Percentiles rank a stretch among this genome's conserved stretches.
phyloP scores from a whole-genome alignment of 75 land plant genomes.

The Pseudotsuga menziesii region DNA sequence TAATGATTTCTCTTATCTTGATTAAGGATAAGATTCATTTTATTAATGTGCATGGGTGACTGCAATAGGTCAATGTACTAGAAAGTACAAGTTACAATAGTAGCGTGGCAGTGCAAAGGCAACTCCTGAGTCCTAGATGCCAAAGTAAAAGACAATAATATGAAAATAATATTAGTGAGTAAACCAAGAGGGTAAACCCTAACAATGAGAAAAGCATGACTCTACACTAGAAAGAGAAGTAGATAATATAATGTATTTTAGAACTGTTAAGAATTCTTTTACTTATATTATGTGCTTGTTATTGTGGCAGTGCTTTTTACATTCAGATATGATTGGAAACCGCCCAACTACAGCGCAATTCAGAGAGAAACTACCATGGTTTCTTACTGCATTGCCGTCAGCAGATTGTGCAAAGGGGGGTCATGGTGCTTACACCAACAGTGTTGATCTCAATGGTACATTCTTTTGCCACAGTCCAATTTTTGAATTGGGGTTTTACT shows the following conservation, averaged over 20 bases:
- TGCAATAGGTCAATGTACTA: too few relatives aligned
- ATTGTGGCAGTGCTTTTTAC: constrained; percentile 68
- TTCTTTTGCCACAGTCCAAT: background rate
- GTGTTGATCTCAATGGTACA: constrained; percentile 66
- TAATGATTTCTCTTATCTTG: background rate
- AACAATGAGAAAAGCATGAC: too few relatives aligned
- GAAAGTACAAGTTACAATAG: too few relatives aligned
- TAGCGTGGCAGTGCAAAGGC: too few relatives aligned
- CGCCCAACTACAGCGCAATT: constrained; percentile 88
- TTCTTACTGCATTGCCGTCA: constrained; percentile 87
- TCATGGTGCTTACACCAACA: constrained; percentile 85
- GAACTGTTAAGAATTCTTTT: background rate
- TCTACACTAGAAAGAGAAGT: too few relatives aligned
- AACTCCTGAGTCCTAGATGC: too few relatives aligned
- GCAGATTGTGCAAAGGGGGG: constrained; percentile 97
- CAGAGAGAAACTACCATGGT: constrained; percentile 94
- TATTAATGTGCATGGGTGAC: too few relatives aligned
- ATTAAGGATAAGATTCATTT: too few relatives aligned
- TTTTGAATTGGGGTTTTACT: background rate
- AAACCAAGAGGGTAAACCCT: too few relatives aligned
- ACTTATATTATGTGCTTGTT: background rate
- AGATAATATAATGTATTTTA: background rate
- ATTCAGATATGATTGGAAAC: constrained; percentile 63
- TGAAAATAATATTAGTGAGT: too few relatives aligned
- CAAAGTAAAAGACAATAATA: too few relatives aligned